Base-by-base conservation (phyloP, 345 rosid species). In the Linum trigynum region DNA sequence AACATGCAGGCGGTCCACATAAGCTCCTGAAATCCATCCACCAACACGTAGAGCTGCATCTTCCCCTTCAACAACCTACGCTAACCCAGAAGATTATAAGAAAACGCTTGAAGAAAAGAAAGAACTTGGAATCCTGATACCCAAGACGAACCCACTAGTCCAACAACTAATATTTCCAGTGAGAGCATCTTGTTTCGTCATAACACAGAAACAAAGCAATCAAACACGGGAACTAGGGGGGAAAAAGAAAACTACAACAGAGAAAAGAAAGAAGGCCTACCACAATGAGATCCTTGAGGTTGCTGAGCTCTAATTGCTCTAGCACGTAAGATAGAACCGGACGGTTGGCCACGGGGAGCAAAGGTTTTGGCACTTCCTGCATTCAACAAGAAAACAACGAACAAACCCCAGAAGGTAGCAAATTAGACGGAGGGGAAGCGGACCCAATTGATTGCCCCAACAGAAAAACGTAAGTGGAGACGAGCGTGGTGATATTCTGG, bases 301-400 rank as follows among this genome's bases (percentile, higher is more conserved):
- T 88, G 69, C 80, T 76, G 38, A 66, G 83, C 65, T 90, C 97
- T 73, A 92, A 75, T 56, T 80, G 97, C 79, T 86, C 97, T 77
- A 92, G 59, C 39, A 82, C 88, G 78, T 86, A 92, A 35, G 92
- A 85, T 38, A 92, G 80, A 66, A 92, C 86, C 11, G 97, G 98
- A 15, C 94, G 88, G 75, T 90, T 92, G 0, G 98, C 97, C 38
- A 92, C 96, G 9, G 97, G 98, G 48, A 92, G 97, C 67, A 92
- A 67, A 53, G 97, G 86, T 76, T 90, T 90, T 1, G 98, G 97
- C 41, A 88, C 84, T 71, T 92, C 97, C 98, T 92, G 81, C 76
- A 23, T 23, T 65, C 72, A 59, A 43, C 55, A 55, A 39, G 43
- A 4, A 43, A 0, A 56, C 57, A 51, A 72, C 45, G 42, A 68